Conservation (phyloP, 2,329 filamentous ascomycete genomes). For the Colletotrichum cordylinicola region DNA sequence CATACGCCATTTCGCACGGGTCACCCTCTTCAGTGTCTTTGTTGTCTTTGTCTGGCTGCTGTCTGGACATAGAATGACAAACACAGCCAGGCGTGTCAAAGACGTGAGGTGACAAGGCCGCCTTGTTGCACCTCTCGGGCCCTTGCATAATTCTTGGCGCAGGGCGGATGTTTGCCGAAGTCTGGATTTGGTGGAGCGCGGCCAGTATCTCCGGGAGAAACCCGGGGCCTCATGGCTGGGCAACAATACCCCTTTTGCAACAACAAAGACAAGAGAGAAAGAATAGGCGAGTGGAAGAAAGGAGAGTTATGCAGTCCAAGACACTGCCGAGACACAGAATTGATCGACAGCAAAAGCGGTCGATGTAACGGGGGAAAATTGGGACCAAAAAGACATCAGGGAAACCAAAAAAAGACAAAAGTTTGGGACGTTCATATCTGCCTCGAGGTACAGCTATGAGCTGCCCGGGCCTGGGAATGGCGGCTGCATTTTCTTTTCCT, state of each 20-base stretch:
- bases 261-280: neutral
- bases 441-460: slow-evolving; percentile 12
- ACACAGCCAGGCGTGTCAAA: slow-evolving; percentile 18
- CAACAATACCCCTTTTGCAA: neutral
- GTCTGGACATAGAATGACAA: slow-evolving; percentile 37
- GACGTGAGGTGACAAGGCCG: neutral
- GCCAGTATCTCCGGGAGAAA: neutral
- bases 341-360: neutral
- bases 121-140: neutral
- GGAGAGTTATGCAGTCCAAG: neutral
- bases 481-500: slow-evolving; percentile 10
- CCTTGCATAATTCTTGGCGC: slow-evolving; percentile 11
- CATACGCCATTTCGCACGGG: slow-evolving; percentile 45
- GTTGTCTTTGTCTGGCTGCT: slow-evolving; percentile 49
- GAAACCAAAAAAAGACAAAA: neutral
- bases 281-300: neutral
- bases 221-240: neutral
- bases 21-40: slow-evolving; percentile 46
- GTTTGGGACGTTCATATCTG: slow-evolving; percentile 7
- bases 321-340: neutral
- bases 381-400: neutral
- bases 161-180: neutral
- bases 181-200: neutral
- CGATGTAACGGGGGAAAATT: neutral
- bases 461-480: neutral